Percentiles rank a stretch among this genome's conserved stretches.
These are phyloP conservation scores for Otatea glauca DNA, from an alignment of 176 grass and related monocot species.

Conservation along the genomic window DNA sequence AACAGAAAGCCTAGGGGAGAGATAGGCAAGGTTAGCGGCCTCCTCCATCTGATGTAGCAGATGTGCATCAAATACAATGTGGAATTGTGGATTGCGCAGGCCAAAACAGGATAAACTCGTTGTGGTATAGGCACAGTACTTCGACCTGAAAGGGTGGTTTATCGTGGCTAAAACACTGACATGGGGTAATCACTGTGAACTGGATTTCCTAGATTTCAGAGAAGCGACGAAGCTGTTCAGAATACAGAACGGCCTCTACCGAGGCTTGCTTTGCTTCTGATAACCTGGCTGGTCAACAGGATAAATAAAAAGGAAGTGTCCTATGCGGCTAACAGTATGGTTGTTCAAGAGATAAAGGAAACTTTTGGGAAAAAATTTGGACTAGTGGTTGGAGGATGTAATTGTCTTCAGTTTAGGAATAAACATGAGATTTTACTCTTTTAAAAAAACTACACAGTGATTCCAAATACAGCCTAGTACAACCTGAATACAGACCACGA, in stretches of 20 bases:
- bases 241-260: not conserved
- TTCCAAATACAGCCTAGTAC: not conserved
- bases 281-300: not conserved
- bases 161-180: not conserved
- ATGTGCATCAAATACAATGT: not conserved
- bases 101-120: not conserved
- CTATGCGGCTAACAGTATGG: not conserved
- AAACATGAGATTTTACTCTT: not conserved
- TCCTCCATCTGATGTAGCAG: not conserved
- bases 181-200: not conserved
- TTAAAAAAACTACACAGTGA: not conserved
- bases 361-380: not conserved
- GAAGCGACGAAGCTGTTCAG: not conserved
- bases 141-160: not conserved
- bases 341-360: not conserved
- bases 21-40: not conserved
- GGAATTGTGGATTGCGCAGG: not conserved
- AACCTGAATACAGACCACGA: not conserved
- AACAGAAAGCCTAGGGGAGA: not conserved
- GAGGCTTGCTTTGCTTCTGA: not conserved
- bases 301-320: not conserved
- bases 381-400: not conserved
- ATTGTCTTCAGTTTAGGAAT: not conserved
- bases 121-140: not conserved
- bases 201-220: constrained; percentile 1